These are phyloP conservation scores for Phyllosticta capitalensis DNA, from an alignment of 2,329 filamentous ascomycete genomes.

Conservation along the genomic window DNA sequence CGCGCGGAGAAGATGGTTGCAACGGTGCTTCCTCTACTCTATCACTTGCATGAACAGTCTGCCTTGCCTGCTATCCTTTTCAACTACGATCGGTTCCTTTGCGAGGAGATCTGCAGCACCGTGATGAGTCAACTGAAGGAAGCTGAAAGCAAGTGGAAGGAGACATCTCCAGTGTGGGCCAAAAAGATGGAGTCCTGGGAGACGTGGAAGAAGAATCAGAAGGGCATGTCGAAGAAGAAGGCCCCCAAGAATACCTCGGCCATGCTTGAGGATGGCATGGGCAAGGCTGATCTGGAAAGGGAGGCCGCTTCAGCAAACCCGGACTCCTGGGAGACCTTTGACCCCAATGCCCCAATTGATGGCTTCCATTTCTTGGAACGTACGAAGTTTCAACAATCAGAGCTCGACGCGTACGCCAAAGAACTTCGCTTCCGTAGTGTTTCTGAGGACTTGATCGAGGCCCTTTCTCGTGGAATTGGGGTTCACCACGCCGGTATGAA, in stretches of 20 bases:
- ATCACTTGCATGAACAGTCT: constrained; percentile 51
- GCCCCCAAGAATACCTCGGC: constrained; percentile 35
- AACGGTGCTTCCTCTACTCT: constrained; percentile 49
- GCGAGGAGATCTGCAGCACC: constrained; percentile 48
- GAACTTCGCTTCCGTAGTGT: constrained; percentile 45
- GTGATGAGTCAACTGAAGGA: constrained; percentile 45
- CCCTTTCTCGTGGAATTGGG: constrained; percentile 58
- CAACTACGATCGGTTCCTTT: constrained; percentile 60
- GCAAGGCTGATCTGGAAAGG: constrained; percentile 48
- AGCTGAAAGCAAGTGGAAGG: constrained; percentile 49
- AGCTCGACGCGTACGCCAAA: constrained; percentile 47
- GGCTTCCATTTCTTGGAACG: constrained; percentile 58
- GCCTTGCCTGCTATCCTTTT: constrained; percentile 68
- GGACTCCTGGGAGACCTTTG: constrained; percentile 50
- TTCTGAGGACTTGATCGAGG: constrained; percentile 45
- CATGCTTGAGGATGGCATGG: constrained; percentile 39
- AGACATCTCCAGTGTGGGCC: constrained; percentile 50
- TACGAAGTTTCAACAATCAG: constrained; percentile 47
- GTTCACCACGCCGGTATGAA: constrained; percentile 78
- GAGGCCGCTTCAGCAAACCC: constrained; percentile 49
- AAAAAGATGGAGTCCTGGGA: constrained; percentile 50
- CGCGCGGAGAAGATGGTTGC: constrained; percentile 19
- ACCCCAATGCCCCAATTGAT: constrained; percentile 54
- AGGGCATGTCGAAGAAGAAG: constrained; percentile 23
- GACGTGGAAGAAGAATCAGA: constrained; percentile 41